Percentiles rank a stretch among this genome's conserved stretches.
Evolutionary conservation across 2,329 filamentous ascomycete genomes (phyloP).

Genomic region (Xylaria hypoxylon): DNA sequence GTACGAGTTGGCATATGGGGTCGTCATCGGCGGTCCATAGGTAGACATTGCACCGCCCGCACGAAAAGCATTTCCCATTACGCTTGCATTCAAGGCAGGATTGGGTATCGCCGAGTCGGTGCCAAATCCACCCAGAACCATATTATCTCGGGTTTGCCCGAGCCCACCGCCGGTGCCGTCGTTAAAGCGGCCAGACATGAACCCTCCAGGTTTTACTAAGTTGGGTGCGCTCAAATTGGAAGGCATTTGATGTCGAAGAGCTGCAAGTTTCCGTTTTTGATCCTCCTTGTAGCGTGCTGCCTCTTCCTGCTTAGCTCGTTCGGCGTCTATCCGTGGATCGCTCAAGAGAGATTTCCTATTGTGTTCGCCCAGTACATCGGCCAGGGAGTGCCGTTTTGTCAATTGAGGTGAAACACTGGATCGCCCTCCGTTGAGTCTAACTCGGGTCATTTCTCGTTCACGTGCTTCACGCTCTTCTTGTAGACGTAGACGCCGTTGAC

Average conservation of each 20-base stretch:
- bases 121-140: conserved; percentile 38
- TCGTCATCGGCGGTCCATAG: conserved; percentile 40
- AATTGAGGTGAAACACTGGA: conserved; percentile 57
- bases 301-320: conserved; percentile 56
- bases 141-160: conserved; percentile 44
- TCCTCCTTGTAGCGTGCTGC: conserved; percentile 56
- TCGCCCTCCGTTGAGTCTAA: conserved; percentile 47
- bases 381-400: conserved; percentile 61
- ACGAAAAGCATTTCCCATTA: conserved; percentile 44
- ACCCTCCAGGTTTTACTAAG: conserved; percentile 58
- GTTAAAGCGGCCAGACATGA: conserved; percentile 65
- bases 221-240: conserved; percentile 52
- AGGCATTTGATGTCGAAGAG: conserved; percentile 63
- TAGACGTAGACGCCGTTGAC: conserved; percentile 78
- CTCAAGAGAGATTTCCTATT: conserved; percentile 53
- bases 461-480: conserved; percentile 76
- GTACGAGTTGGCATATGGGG: conserved; percentile 43
- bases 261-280: conserved; percentile 62
- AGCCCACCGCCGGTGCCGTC: conserved; percentile 60
- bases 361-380: conserved; percentile 66
- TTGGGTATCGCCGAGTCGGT: conserved; percentile 31
- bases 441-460: conserved; percentile 63
- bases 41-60: conserved; percentile 39
- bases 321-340: conserved; percentile 57
- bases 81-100: conserved; percentile 38